These are phyloP conservation scores for Salinomyces thailandicus DNA, from an alignment of 2,329 filamentous ascomycete genomes.

Conservation along the genomic window DNA sequence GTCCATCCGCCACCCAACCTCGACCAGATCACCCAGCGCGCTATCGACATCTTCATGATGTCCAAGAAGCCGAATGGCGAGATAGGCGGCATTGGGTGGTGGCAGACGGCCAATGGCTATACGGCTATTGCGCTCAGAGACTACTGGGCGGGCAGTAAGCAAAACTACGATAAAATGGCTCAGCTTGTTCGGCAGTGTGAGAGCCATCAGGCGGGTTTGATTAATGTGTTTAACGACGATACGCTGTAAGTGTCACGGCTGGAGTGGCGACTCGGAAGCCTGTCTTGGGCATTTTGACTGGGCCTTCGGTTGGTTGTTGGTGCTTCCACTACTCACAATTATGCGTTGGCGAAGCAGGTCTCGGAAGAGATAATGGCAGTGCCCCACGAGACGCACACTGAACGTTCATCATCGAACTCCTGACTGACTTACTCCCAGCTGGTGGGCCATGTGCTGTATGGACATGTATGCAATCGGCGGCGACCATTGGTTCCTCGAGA, in stretches of 20 bases:
- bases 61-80: conserved; percentile 14
- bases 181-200: conserved; percentile 12
- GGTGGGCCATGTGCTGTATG: conserved; percentile 18
- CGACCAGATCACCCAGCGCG: conserved; percentile 12
- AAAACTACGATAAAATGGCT: conserved; percentile 13
- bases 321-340: no score
- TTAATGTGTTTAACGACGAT: conserved; percentile 16
- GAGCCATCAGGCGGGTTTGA: conserved; percentile 10
- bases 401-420: conserved; percentile 20
- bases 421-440: no score
- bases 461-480: conserved; percentile 15
- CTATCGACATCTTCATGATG: conserved; percentile 16
- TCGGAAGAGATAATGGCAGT: no score
- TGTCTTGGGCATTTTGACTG: no score
- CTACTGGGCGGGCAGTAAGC: conserved; percentile 12
- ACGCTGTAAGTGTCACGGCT: conserved; percentile 1
- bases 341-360: no score
- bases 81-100: conserved; percentile 21
- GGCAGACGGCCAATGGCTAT: conserved; percentile 23
- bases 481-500: conserved; percentile 16
- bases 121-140: conserved; percentile 21
- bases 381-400: no score
- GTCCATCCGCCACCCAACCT: conserved; percentile 4
- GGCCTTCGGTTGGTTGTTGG: no score
- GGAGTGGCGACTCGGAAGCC: neutral